Evolutionary conservation across 768 basidiomycete species (phyloP), one percentile per base, ranked within the genome.

Genomic region (Tylopilus felleus): DNA sequence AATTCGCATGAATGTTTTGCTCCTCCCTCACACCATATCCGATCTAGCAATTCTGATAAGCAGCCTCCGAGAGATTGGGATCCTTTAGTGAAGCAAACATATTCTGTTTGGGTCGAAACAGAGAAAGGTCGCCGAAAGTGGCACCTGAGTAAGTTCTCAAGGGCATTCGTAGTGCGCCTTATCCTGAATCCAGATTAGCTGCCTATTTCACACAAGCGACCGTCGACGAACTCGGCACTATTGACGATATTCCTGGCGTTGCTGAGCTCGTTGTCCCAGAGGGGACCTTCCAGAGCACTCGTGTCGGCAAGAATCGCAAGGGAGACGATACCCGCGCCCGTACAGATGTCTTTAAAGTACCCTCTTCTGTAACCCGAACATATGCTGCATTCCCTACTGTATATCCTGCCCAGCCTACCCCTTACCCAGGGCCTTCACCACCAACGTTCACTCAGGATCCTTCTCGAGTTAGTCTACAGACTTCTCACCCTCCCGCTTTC

Each of bases 151-250:
- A 65, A 67, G 83, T 73, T 45, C 36, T 55, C 22, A 55, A 39
- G 45, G 29, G 17, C 28, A 29, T 51, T 33, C 23, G 16, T 46
- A 40, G n/a, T 46, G 36, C 35, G 28, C 49, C 49, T 46, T 47
- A 51, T 60, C 61, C 64, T 70, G 41, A n/a, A 70, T 53, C 47
- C n/a, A 52, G 47, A 56, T 55, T 69, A 91, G 90, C 87, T 67
- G 88, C 90, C 5, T 92, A 92, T 70, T 92, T 90, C 66, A 88
- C 90, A 27, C 87, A 89, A 59, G 73, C 78, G 5, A 88, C 86
- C 0, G 82, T 90, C 25, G 86, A 89, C 66, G 75, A 82, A 40
- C 75, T 92, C 35, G 77, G 80, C 42, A 86, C 84, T 5, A 81
- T 92, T 47, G 88, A 91, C 57, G 82, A 87, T 57, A 74, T 88